These are phyloP conservation scores for Beverwykella pulmonaria DNA, from an alignment of 495 filamentous ascomycete species.

Conservation along the genomic window DNA sequence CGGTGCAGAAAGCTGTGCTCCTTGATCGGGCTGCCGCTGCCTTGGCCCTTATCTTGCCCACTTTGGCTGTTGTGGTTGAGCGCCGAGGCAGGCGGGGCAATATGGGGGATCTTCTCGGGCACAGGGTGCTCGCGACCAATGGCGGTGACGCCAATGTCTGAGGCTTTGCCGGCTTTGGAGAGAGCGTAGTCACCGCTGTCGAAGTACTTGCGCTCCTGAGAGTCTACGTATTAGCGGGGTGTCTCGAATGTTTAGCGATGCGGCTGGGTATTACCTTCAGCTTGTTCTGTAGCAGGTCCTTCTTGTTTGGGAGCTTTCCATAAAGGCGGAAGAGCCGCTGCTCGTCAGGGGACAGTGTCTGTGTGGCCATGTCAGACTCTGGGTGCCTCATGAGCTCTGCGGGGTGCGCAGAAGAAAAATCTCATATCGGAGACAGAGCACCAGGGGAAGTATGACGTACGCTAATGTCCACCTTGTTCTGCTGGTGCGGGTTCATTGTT, in stretches of 20 bases:
- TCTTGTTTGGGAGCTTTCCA: conserved; percentile 93
- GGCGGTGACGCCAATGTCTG: conserved; percentile 87
- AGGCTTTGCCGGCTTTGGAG: conserved; percentile 96
- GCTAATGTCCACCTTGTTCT: conserved; percentile 94
- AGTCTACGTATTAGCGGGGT: conserved; percentile 23
- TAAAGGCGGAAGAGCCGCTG: conserved; percentile 94
- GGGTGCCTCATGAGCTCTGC: neutral
- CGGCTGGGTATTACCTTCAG: conserved; percentile 62
- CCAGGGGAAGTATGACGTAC: conserved; percentile 57
- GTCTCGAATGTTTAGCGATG: neutral
- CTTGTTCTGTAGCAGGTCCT: conserved; percentile 96
- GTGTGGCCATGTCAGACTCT: conserved; percentile 26
- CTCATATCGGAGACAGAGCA: conserved; percentile 5
- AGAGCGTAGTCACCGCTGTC: conserved; percentile 97
- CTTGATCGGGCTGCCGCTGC: conserved; percentile 75
- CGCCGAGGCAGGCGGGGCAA: conserved; percentile 63
- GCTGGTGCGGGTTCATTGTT: conserved; percentile 89
- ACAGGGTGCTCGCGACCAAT: conserved; percentile 93
- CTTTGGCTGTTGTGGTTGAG: conserved; percentile 51
- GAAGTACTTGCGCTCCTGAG: conserved; percentile 95
- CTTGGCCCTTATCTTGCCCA: conserved; percentile 49
- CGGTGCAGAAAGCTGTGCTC: conserved; percentile 82
- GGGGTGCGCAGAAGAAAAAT: neutral
- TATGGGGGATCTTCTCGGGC: conserved; percentile 95
- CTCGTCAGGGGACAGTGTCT: conserved; percentile 90